Conservation (phyloP, 2,329 filamentous ascomycete genomes). For the Sclerotinia borealis region DNA sequence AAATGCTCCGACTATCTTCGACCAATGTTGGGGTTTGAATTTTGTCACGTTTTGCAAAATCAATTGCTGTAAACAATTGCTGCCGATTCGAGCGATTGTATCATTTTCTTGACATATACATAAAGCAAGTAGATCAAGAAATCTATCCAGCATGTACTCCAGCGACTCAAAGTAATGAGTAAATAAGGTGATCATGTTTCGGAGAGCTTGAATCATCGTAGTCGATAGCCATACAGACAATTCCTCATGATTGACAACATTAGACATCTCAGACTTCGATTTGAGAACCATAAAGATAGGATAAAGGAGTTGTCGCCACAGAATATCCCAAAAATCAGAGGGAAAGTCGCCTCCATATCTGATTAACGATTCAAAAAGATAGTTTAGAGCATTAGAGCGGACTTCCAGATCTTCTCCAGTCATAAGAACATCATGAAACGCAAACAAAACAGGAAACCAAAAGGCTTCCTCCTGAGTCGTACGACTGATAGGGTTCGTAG, state of each 20-base stretch:
- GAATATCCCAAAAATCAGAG: constrained; percentile 93
- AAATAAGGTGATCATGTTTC: constrained; percentile 98
- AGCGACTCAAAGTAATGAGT: constrained; percentile 96
- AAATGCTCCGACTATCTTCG: constrained; percentile 90
- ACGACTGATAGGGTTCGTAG: constrained; percentile 57
- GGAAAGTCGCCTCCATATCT: constrained; percentile 88
- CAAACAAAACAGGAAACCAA: constrained; percentile 97
- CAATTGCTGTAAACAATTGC: constrained; percentile 94
- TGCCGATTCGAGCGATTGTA: constrained; percentile 94
- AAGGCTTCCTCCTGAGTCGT: constrained; percentile 95
- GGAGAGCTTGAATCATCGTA: constrained; percentile 96
- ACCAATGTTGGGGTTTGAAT: constrained; percentile 82
- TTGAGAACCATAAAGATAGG: constrained; percentile 98
- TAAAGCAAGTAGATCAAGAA: constrained; percentile 84
- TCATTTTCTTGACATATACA: constrained; percentile 99
- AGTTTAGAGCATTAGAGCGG: constrained; percentile 82
- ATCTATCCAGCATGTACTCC: constrained; percentile 97
- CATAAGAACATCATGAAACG: constrained; percentile 98
- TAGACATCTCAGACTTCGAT: constrained; percentile 92
- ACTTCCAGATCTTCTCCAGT: constrained; percentile 98
- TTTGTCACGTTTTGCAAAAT: constrained; percentile 95
- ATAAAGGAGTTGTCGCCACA: constrained; percentile 94
- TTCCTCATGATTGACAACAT: constrained; percentile 92
- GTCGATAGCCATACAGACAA: constrained; percentile 97
- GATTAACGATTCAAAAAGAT: constrained; percentile 91